These are phyloP conservation scores for Crithidia mellificae DNA, from an alignment of 208 protist species.

Conservation along the genomic window DNA sequence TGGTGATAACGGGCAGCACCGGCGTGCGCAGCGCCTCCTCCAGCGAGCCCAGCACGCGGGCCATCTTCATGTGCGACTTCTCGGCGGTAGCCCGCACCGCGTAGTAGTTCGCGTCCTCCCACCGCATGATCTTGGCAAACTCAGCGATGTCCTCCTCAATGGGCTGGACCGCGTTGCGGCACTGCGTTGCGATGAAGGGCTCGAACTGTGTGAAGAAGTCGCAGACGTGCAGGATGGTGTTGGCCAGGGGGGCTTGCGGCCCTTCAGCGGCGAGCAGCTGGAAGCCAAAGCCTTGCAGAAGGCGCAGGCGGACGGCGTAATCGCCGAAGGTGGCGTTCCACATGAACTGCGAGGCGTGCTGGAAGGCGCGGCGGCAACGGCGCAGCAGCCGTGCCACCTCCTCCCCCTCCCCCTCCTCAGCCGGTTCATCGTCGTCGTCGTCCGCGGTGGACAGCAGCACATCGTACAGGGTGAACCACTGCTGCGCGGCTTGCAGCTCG, in stretches of 20 bases:
- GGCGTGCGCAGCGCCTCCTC: constrained; percentile 79
- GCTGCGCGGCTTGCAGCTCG: constrained; percentile 58
- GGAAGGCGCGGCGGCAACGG: constrained; percentile 55
- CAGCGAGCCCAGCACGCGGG: constrained; percentile 67
- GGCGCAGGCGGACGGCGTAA: constrained; percentile 65
- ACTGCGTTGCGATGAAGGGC: constrained; percentile 43
- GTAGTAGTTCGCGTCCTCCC: constrained; percentile 96
- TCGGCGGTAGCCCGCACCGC: constrained; percentile 92
- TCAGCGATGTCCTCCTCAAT: constrained; percentile 89
- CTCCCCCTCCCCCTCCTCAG: constrained; percentile 9
- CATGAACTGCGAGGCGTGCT: constrained; percentile 75
- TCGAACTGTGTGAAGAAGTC: constrained; percentile 89
- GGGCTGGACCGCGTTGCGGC: constrained; percentile 46
- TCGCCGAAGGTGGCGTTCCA: constrained; percentile 81
- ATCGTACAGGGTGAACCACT: constrained; percentile 85
- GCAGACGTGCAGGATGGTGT: constrained; percentile 74
- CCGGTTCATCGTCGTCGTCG: neutral
- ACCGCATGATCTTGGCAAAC: constrained; percentile 90
- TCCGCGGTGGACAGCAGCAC: constrained; percentile 38
- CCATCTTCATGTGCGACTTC: constrained; percentile 96
- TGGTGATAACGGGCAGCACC: constrained; percentile 54
- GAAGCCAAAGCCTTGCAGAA: constrained; percentile 68
- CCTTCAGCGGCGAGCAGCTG: constrained; percentile 56
- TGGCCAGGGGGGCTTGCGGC: constrained; percentile 53
- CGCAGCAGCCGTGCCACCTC: constrained; percentile 12